Conservation (phyloP, 2,329 filamentous ascomycete species). For the Ilyonectria mors-panacis region DNA sequence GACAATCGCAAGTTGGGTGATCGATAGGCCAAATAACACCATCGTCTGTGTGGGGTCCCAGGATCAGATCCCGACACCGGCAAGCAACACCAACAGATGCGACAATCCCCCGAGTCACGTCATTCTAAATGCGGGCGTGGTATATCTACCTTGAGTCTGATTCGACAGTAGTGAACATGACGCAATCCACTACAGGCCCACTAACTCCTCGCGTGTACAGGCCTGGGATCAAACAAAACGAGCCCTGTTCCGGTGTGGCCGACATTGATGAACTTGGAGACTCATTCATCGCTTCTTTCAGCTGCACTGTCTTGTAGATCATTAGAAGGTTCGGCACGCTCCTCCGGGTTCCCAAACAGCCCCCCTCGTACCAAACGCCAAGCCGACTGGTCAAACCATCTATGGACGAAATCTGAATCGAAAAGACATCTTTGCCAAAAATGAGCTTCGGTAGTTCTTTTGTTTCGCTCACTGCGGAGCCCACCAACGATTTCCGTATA, state of each 20-base stretch:
- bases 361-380: not conserved
- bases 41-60: slow-evolving; percentile 41
- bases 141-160: slow-evolving; percentile 36
- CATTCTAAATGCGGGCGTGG: slow-evolving; percentile 39
- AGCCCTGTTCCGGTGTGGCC: slow-evolving; percentile 10
- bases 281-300: slow-evolving; percentile 14
- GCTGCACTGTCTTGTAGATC: not conserved
- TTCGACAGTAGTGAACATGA: slow-evolving; percentile 40
- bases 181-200: slow-evolving; percentile 40
- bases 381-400: not conserved
- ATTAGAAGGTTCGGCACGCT: not conserved
- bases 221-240: slow-evolving; percentile 28
- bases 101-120: slow-evolving; percentile 36
- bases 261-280: slow-evolving; percentile 18
- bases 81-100: slow-evolving; percentile 21
- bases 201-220: slow-evolving; percentile 15
- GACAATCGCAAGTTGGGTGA: slow-evolving; percentile 40
- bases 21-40: slow-evolving; percentile 48
- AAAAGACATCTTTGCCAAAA: not conserved
- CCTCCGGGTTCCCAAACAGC: not conserved
- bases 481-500: slow-evolving; percentile 21
- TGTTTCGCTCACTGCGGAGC: slow-evolving; percentile 36
- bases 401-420: not conserved
- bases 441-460: slow-evolving; percentile 37
- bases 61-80: slow-evolving; percentile 41